Conservation (phyloP, 2,329 filamentous ascomycete species). For the Lasiodiplodia citricola region DNA sequence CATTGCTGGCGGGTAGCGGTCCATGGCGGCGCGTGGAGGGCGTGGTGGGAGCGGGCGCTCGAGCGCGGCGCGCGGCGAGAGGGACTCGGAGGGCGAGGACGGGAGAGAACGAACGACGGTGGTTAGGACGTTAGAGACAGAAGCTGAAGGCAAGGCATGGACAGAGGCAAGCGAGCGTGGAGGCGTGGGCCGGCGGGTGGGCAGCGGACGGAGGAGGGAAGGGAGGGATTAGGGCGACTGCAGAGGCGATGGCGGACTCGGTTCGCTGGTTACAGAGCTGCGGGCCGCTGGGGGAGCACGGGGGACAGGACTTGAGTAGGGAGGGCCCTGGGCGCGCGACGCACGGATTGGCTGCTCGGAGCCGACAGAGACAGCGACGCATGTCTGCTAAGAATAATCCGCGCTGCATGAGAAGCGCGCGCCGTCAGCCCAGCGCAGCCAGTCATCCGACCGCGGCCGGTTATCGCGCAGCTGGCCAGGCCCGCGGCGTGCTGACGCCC, state of each 20-base stretch:
- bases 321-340: slow-evolving; percentile 13
- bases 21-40: slow-evolving; percentile 1
- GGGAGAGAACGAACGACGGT: slow-evolving; percentile 20
- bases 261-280: slow-evolving; percentile 11
- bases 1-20: slow-evolving; percentile 21
- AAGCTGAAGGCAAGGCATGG: slow-evolving; percentile 21
- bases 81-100: neutral
- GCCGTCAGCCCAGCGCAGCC: slow-evolving; percentile 18
- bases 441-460: slow-evolving; percentile 24
- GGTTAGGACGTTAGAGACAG: slow-evolving; percentile 25
- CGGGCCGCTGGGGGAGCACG: slow-evolving; percentile 17
- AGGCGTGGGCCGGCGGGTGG: slow-evolving; percentile 8
- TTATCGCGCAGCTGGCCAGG: slow-evolving; percentile 10
- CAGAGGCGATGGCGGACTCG: slow-evolving; percentile 17
- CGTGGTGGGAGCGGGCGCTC: neutral
- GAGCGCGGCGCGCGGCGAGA: slow-evolving; percentile 6
- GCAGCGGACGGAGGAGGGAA: slow-evolving; percentile 19
- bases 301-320: slow-evolving; percentile 16
- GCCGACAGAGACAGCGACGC: slow-evolving; percentile 22
- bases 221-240: slow-evolving; percentile 23
- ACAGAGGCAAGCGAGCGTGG: slow-evolving; percentile 24
- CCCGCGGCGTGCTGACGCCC: neutral
- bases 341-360: slow-evolving; percentile 19
- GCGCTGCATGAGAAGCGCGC: slow-evolving; percentile 16
- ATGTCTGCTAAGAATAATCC: slow-evolving; percentile 23